Conservation (phyloP, 106 monocot species). For the Narthecium ossifragum region DNA sequence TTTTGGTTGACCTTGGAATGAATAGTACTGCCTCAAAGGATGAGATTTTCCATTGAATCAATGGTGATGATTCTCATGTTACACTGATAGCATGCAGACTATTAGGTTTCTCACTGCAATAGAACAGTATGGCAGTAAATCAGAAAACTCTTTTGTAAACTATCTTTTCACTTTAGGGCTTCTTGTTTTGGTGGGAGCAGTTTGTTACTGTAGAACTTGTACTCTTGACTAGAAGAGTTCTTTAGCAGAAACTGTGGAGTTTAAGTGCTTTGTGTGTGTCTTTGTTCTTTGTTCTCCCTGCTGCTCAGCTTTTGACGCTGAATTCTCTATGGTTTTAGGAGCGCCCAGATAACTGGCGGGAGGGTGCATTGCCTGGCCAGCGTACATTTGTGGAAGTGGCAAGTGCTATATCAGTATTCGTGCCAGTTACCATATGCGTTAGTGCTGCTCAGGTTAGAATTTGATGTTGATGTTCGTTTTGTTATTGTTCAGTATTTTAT, state of each 20-base stretch:
- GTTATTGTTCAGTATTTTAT: not conserved
- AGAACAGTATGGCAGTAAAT: too few relatives aligned
- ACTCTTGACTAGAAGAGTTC: not conserved
- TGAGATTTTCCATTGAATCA: too few relatives aligned
- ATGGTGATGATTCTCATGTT: too few relatives aligned
- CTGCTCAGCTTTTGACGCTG: not conserved
- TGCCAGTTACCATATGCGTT: slow-evolving; percentile 46
- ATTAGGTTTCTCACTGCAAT: too few relatives aligned
- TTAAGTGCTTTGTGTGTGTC: too few relatives aligned
- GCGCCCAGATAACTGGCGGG: slow-evolving; percentile 82
- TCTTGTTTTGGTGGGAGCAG: not conserved
- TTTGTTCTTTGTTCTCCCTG: not conserved
- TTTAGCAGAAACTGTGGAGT: not conserved
- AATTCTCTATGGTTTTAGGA: slow-evolving; percentile 40
- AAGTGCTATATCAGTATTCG: slow-evolving; percentile 72
- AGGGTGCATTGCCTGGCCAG: slow-evolving; percentile 54
- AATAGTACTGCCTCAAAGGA: too few relatives aligned
- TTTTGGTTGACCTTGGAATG: too few relatives aligned
- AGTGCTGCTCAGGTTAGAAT: not conserved
- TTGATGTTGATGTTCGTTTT: not conserved
- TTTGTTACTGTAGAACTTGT: not conserved
- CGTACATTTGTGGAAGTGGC: slow-evolving; percentile 49
- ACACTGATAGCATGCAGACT: too few relatives aligned
- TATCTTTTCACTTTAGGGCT: not conserved
- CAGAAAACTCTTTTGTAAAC: too few relatives aligned